phyloP scores from a whole-genome alignment of 1,284 basidiomycete genomes.

The Apiotrichum veenhuisii region DNA sequence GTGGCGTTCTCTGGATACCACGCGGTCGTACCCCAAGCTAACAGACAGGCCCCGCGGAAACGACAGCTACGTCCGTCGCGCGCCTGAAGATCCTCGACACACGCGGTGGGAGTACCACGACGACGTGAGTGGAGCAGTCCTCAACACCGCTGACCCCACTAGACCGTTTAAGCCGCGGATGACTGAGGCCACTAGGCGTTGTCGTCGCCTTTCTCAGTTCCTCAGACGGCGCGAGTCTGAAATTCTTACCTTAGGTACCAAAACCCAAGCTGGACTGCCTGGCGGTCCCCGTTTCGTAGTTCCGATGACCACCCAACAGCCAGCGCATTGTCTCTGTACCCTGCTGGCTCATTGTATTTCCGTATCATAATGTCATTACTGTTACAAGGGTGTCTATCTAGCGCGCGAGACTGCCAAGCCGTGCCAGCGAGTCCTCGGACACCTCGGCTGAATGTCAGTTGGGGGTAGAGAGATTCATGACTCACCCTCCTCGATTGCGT shows the following conservation, averaged over 20 bases:
- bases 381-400: constrained; percentile 12
- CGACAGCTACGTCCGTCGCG: constrained; percentile 43
- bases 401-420: constrained; percentile 37
- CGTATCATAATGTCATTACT: constrained; percentile 11
- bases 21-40: too few relatives aligned
- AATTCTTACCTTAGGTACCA: too few relatives aligned
- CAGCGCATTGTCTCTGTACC: neutral
- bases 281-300: too few relatives aligned
- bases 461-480: neutral
- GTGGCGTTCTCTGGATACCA: too few relatives aligned
- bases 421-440: constrained; percentile 45
- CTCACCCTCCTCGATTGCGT: constrained; percentile 54
- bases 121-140: constrained; percentile 33
- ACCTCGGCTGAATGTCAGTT: constrained; percentile 34
- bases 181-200: neutral
- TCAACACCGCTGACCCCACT: neutral
- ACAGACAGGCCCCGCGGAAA: constrained; percentile 43
- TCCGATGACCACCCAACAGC: neutral
- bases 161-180: constrained; percentile 12
- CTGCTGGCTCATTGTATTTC: neutral
- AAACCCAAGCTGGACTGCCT: too few relatives aligned
- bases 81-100: constrained; percentile 45
- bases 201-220: too few relatives aligned
- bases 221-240: too few relatives aligned
- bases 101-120: constrained; percentile 48